These are phyloP conservation scores for Rozella allomycis DNA, from an alignment of 371 early-diverging fungal genomes.

Conservation along the genomic window DNA sequence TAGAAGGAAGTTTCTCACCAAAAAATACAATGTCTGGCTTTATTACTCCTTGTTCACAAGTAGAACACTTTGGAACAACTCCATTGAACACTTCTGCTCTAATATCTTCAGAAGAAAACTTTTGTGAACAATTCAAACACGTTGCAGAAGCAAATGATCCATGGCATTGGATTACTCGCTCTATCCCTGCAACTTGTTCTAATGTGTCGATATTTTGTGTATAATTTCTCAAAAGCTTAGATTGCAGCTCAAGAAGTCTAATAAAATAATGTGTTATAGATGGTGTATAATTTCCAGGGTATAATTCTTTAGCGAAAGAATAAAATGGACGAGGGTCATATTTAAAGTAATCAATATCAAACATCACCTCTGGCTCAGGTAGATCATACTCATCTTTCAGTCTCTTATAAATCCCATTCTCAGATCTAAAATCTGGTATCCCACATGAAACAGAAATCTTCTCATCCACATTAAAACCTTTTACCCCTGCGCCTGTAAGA, in stretches of 20 bases:
- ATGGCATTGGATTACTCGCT: constrained; percentile 64
- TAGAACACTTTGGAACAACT: constrained; percentile 1
- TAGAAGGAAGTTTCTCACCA: constrained; percentile 62
- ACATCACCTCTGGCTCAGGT: constrained; percentile 15
- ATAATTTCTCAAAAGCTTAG: constrained; percentile 71
- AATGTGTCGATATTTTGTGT: constrained; percentile 97
- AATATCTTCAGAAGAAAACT: constrained; percentile 50
- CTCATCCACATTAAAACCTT: constrained; percentile 6
- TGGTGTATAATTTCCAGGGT: constrained; percentile 64
- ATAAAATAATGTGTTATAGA: constrained; percentile 83
- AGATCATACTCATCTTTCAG: constrained; percentile 20
- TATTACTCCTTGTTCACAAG: constrained; percentile 10
- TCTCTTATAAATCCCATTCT: constrained; percentile 73
- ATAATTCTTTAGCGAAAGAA: constrained; percentile 74
- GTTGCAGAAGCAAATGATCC: constrained; percentile 76
- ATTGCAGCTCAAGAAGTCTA: constrained; percentile 52
- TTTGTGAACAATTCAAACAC: constrained; percentile 60
- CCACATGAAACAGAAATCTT: constrained; percentile 74
- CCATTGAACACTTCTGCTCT: constrained; percentile 42
- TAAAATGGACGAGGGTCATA: constrained; percentile 68
- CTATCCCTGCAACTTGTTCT: constrained; percentile 74
- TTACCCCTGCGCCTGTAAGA: constrained; percentile 71
- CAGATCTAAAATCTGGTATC: constrained; percentile 94
- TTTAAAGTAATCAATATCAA: constrained; percentile 43
- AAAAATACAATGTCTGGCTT: constrained; percentile 81